Conservation (phyloP, 1,139 yeast species). For the Kodamaea plutei region DNA sequence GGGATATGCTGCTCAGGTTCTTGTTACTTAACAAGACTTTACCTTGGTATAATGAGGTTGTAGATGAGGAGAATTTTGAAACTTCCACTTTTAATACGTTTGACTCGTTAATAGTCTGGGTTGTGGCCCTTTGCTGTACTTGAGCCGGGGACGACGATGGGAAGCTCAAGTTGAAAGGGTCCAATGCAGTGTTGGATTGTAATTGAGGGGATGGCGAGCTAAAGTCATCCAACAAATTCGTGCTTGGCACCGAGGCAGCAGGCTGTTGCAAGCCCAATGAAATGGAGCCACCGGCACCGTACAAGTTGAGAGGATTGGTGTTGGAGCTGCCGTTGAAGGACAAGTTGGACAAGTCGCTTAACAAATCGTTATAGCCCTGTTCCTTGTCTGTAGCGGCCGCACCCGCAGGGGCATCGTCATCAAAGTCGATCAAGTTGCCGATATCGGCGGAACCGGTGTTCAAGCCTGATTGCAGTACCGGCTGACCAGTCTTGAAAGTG, state of each 20-base stretch:
- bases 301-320: slow-evolving; percentile 33
- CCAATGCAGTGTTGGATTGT: slow-evolving; percentile 41
- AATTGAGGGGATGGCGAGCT: slow-evolving; percentile 46
- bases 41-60: slow-evolving; percentile 40
- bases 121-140: slow-evolving; percentile 18
- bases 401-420: slow-evolving; percentile 40
- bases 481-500: slow-evolving; percentile 61
- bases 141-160: slow-evolving; percentile 36
- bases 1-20: slow-evolving; percentile 27
- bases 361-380: slow-evolving; percentile 57
- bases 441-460: slow-evolving; percentile 33
- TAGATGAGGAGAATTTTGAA: slow-evolving; percentile 33
- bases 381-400: slow-evolving; percentile 38
- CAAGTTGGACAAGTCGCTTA: slow-evolving; percentile 66
- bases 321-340: slow-evolving; percentile 38
- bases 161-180: slow-evolving; percentile 52
- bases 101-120: slow-evolving; percentile 42
- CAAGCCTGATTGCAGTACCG: slow-evolving; percentile 56
- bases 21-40: slow-evolving; percentile 42
- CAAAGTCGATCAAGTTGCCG: slow-evolving; percentile 73
- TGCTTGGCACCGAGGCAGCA: slow-evolving; percentile 9
- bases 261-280: slow-evolving; percentile 27
- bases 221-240: slow-evolving; percentile 45
- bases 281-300: slow-evolving; percentile 46
- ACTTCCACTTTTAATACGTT: slow-evolving; percentile 51